Base-by-base conservation (phyloP, 2,329 filamentous ascomycete species). In the Monosporascus sp. region DNA sequence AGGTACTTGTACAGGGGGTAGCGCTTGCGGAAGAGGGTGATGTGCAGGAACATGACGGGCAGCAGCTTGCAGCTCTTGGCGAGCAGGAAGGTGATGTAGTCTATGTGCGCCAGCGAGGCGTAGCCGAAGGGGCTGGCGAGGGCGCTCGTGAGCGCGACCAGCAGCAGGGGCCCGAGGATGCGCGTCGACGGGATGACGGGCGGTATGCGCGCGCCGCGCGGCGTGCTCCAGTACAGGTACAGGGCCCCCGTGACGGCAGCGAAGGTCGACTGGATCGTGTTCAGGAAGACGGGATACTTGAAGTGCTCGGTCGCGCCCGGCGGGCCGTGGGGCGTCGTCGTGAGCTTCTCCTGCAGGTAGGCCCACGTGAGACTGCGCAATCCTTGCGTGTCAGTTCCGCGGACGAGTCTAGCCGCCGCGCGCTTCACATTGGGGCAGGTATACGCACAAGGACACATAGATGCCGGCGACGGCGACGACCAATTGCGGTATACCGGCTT, bases 21-120 rank as follows among this genome's bases (percentile, higher is more conserved):
- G 48, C 86, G 80, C 66, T 87, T 88, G 55, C 87, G 86, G 77
- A 97, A 99, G 47, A 99, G 74, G 45, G 91, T 93, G 66, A 97
- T 83, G 76, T 99, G 93, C 41, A 99, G 81, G 65, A 94, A 86
- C 94, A 99, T 97, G 66, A 99, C 94, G 3, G 94, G 94, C n/a
- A 99, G 85, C 20, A 99, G 82, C 77, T 99, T 99, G 86, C 94
- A 99, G 64, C 88, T 92, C 75, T 99, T 97, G 63, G 94, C 93
- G 43, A 99, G 87, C 62, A 97, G 89, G 74, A 96, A 97, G 31
- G 94, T 97, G 66, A 97, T 90, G 74, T 97, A 97, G 81, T 97
- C 94, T 72, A 97, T 91, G 71, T 97, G 91, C 38, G 88, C 86
- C 49, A 97, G 85, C 54, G 86, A 88, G 49, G 94, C 92, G 73